Conservation (phyloP, 768 basidiomycete genomes). For the Heimioporus sp. region DNA sequence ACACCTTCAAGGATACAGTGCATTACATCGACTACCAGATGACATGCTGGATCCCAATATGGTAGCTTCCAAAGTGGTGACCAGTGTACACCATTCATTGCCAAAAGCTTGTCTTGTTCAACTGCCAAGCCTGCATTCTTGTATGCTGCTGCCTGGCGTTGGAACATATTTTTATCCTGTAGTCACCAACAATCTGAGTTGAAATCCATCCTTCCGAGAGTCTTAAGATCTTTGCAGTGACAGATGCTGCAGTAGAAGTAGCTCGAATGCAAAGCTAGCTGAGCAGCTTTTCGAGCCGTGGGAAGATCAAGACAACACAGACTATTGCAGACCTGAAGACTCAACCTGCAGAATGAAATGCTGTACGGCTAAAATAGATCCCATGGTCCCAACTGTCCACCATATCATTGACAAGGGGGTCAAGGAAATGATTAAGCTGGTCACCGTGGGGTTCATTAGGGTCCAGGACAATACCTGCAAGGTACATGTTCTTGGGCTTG, state of each 20-base stretch:
- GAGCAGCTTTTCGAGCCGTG: slow-evolving; percentile 27
- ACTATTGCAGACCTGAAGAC: slow-evolving; percentile 8
- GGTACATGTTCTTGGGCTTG: slow-evolving; percentile 13
- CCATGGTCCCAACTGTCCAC: slow-evolving; percentile 2
- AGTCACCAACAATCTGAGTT: neutral
- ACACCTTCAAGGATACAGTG: neutral
- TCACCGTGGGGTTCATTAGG: slow-evolving; percentile 25
- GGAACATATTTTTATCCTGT: neutral
- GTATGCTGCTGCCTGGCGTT: neutral
- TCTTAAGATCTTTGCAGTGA: slow-evolving; percentile 10
- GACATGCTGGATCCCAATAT: neutral
- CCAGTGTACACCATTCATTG: slow-evolving; percentile 11
- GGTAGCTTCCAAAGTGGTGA: slow-evolving; percentile 2
- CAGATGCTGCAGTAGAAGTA: slow-evolving; percentile 34
- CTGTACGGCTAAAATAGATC: slow-evolving; percentile 12
- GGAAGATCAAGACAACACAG: slow-evolving; percentile 31
- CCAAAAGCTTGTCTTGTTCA: neutral
- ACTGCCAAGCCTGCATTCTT: neutral
- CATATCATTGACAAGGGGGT: slow-evolving; percentile 31
- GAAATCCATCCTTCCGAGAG: neutral
- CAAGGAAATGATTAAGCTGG: slow-evolving; percentile 30
- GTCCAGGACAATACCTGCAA: slow-evolving; percentile 30
- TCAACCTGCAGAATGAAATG: neutral
- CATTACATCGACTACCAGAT: neutral
- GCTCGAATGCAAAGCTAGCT: slow-evolving; percentile 7